Evolutionary conservation across 1,284 basidiomycete species (phyloP).

Genomic region (Vanrija sp.): DNA sequence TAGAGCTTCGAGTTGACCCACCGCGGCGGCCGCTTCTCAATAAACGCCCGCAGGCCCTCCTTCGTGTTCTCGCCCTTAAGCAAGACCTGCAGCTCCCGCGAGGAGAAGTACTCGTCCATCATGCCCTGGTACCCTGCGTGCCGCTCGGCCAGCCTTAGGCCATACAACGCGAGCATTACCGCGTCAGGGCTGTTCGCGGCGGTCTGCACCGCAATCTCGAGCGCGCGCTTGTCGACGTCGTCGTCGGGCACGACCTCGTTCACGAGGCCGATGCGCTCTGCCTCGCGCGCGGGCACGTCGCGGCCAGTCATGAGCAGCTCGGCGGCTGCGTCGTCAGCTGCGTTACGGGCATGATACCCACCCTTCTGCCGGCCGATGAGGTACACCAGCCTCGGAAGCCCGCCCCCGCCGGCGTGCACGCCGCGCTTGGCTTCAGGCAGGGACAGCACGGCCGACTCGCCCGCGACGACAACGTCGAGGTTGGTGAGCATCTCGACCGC

Average conservation of each 20-base stretch:
- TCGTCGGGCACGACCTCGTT: constrained; percentile 15
- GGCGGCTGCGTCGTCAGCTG: constrained; percentile 1
- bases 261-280: constrained; percentile 3
- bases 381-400: constrained; percentile 10
- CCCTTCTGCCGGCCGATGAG: constrained; percentile 15
- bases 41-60: constrained; percentile 11
- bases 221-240: constrained; percentile 6
- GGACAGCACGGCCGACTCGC: constrained; percentile 8
- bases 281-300: constrained; percentile 10
- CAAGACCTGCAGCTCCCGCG: neutral
- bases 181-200: constrained; percentile 12
- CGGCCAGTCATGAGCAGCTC: constrained; percentile 15
- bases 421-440: constrained; percentile 15
- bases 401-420: constrained; percentile 7
- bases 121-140: constrained; percentile 8
- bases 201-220: constrained; percentile 8
- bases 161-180: constrained; percentile 1
- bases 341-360: too few relatives aligned
- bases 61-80: constrained; percentile 5
- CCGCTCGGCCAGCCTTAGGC: constrained; percentile 9
- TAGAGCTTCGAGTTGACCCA: constrained; percentile 9
- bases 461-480: constrained; percentile 13
- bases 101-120: constrained; percentile 7
- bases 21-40: constrained; percentile 6
- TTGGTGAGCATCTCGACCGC: constrained; percentile 17